Base-by-base conservation (phyloP, 148 eudicot genomes). In the Vaccinium macrocarpon region DNA sequence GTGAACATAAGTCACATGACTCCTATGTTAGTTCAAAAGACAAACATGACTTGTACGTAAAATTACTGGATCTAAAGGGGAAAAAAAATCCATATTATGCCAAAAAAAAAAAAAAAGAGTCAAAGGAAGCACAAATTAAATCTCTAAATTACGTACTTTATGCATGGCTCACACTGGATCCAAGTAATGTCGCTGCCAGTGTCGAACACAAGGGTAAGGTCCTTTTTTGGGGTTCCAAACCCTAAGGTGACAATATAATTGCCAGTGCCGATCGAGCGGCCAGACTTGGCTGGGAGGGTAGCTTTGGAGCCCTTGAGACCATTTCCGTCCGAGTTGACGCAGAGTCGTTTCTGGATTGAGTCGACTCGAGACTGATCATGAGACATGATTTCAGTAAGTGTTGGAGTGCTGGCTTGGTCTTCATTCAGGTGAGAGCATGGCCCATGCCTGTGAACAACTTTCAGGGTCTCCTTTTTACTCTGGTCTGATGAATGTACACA, bases 81-180 rank as follows among this genome's bases (percentile, higher is more conserved):
- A 42, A 42, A 42, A 4, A 42, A 42, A 42, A 42, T 42, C 46
- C 46, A 42, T 42, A 42, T 42, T 42, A 42, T 42, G 46, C 46
- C 5, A 4, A 4, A 42, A 38, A 38, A 38, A 38, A 2, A 42
- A 42, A 42, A 42, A 42, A 42, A 42, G 6, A 42, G 46, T 42
- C 6, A 42, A 42, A 42, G 46, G 46, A 42, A 42, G 46, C 46
- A 42, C 6, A 42, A 5, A 42, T 42, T 42, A 23, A 23, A 62
- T 62, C 70, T 62, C 5, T 0, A 62, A n/a, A n/a, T 25, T 52
- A 52, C 2, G 15, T 15, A 46, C 23, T 1, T 3, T 0, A 64
- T 0, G 95, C 98, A 95, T 0, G 98, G 96, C 48, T 87, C 84
- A 82, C 98, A 95, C 25, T 95, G 92, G 16, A 86, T 88, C 92